phyloP scores from a whole-genome alignment of 805 yeast species.

The Sungouiozyma ichnusensis region DNA sequence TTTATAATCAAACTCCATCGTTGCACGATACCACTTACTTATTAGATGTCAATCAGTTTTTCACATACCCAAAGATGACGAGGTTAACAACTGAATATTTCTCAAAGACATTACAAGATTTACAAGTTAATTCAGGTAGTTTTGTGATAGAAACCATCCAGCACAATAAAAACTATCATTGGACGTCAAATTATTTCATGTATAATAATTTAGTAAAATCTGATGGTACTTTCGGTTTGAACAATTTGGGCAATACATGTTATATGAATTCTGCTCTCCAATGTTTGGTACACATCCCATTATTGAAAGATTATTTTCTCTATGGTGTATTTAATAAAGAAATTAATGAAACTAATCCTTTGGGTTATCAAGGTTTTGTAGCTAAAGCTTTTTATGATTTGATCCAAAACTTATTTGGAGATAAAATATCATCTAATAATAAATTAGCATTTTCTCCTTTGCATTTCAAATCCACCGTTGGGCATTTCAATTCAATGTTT shows the following conservation, averaged over 20 bases:
- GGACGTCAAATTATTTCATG: slow-evolving; percentile 30
- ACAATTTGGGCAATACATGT: slow-evolving; percentile 81
- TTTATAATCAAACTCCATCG: slow-evolving; percentile 2
- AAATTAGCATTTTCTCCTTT: slow-evolving; percentile 45
- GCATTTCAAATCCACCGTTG: slow-evolving; percentile 68
- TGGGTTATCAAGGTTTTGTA: slow-evolving; percentile 75
- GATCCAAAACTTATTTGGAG: slow-evolving; percentile 47
- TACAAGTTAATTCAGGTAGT: slow-evolving; percentile 18
- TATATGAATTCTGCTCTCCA: slow-evolving; percentile 94
- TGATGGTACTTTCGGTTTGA: slow-evolving; percentile 48
- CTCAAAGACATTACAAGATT: slow-evolving; percentile 12
- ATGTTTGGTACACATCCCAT: slow-evolving; percentile 80
- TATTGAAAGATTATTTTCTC: slow-evolving; percentile 64
- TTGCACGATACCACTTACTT: slow-evolving; percentile 6
- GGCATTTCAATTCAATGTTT: slow-evolving; percentile 72
- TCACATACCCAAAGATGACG: slow-evolving; percentile 14
- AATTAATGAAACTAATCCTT: slow-evolving; percentile 65
- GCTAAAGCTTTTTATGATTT: slow-evolving; percentile 67
- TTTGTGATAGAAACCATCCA: slow-evolving; percentile 29
- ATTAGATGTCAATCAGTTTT: slow-evolving; percentile 24
- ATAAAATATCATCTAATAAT: slow-evolving; percentile 9
- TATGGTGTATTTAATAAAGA: slow-evolving; percentile 51
- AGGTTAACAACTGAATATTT: slow-evolving; percentile 17
- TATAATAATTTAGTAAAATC: slow-evolving; percentile 26
- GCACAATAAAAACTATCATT: slow-evolving; percentile 19